Evolutionary conservation across 2,329 filamentous ascomycete genomes (phyloP), one percentile per base, ranked within the genome.

Genomic region (Microcyclospora pomicola): DNA sequence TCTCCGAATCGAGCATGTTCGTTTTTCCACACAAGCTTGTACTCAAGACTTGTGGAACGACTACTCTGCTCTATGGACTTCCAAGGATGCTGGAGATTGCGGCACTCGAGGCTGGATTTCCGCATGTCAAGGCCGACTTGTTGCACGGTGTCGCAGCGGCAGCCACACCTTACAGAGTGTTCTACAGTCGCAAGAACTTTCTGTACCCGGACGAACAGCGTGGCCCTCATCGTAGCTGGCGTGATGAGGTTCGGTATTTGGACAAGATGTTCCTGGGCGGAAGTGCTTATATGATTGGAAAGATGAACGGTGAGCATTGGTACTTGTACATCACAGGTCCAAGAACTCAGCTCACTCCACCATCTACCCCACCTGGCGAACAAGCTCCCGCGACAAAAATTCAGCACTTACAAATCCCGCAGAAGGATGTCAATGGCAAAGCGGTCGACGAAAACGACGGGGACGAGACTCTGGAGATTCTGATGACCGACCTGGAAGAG

Each of bases 251-350:
- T 55, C 81, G 80, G 53, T 93, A 80, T 52, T 72, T 98, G 45
- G 91, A 98, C 64, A 80, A 82, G 58, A 83, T 87, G 62, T 95
- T 98, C 59, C 71, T 82, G 44, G 80, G 83, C 40, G 91, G 91
- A 39, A 96, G 88, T 61, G 91, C 91, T 36, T 98, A 98, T 63
- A 94, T 96, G 87, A 92, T 98, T 48, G 91, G 91, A 55, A 96
- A 95, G 67, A 96, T 96, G 88, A 98, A 98, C 52, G 88, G 91
- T 41, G 91, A 98, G 61, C 91, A 98, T 54, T 98, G 91, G 91
- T 96, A 96, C 59, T 69, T 98, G 39, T 98, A 98, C 66, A 79
- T 96, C 53, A 96, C 91, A 10, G 84, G 84, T 36, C 88, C 91
- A 13, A 79, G 81, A 58, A 79, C 75, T 34, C 68, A 74, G 38